Conservation (phyloP, 1,284 basidiomycete genomes). For the Heimioporus retisporus region DNA sequence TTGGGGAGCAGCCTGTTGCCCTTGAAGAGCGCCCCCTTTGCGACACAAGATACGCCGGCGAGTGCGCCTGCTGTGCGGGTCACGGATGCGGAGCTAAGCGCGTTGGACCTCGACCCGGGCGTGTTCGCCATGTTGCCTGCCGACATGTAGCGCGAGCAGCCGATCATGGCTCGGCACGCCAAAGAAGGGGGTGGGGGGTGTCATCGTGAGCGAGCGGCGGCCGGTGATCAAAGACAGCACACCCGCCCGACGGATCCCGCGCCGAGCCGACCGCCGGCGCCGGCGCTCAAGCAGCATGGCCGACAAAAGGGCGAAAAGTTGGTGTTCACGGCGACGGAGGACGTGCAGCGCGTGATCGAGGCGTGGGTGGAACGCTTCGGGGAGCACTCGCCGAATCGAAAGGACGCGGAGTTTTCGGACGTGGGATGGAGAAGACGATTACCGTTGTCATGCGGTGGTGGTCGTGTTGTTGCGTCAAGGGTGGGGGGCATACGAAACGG, state of each 20-base stretch:
- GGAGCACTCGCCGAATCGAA: constrained; percentile 68
- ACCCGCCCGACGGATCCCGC: constrained; percentile 50
- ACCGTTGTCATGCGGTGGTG: constrained; percentile 81
- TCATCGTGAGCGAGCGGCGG: constrained; percentile 51
- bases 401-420: constrained; percentile 75
- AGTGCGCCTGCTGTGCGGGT: constrained; percentile 40
- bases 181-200: constrained; percentile 50
- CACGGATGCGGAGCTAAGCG: constrained; percentile 62
- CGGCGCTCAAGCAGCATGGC: constrained; percentile 64
- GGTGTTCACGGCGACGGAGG: constrained; percentile 67
- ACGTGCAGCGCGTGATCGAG: constrained; percentile 76
- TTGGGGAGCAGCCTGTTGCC: constrained; percentile 56
- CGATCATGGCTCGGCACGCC: constrained; percentile 64
- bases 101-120: constrained; percentile 76
- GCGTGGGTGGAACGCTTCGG: constrained; percentile 76
- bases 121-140: constrained; percentile 75
- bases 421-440: constrained; percentile 75
- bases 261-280: constrained; percentile 57
- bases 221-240: constrained; percentile 55
- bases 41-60: constrained; percentile 35
- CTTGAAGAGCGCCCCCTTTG: constrained; percentile 53
- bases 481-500: constrained; percentile 64
- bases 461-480: constrained; percentile 71
- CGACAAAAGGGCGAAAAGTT: constrained; percentile 63
- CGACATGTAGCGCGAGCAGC: constrained; percentile 79